A percentile compares a stretch with the other conserved stretches of the same genome.
These are phyloP conservation scores for Cucurbita maxima DNA, from an alignment of 306 rosid genomes.

Conservation along the genomic window DNA sequence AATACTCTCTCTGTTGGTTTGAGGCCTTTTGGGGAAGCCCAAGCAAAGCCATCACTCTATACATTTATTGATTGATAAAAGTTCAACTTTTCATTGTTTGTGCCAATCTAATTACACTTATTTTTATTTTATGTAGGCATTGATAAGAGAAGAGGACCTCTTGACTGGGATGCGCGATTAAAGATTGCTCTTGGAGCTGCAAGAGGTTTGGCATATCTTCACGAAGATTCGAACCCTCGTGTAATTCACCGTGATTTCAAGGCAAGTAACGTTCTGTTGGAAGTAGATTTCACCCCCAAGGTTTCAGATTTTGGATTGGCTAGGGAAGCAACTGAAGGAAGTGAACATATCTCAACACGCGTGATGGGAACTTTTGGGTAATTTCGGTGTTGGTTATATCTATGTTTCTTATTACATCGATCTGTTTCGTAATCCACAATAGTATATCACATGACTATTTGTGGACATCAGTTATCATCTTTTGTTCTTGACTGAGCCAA, in stretches of 20 bases:
- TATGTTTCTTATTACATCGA: background rate
- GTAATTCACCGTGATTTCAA: constrained; percentile 94
- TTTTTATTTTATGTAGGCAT: constrained; percentile 23
- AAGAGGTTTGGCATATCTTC: constrained; percentile 94
- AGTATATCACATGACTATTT: background rate
- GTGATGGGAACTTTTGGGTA: constrained; percentile 99
- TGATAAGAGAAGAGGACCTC: constrained; percentile 59
- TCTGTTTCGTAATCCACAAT: background rate
- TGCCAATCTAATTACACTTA: background rate
- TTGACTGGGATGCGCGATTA: constrained; percentile 85
- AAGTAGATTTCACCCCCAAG: constrained; percentile 86
- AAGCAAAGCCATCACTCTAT: no score
- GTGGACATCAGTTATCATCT: background rate
- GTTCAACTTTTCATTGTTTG: background rate
- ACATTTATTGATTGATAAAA: background rate
- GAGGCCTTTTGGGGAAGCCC: no score
- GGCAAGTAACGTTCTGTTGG: constrained; percentile 81
- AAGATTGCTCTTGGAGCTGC: constrained; percentile 97
- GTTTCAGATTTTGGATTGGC: constrained; percentile 98
- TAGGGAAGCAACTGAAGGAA: constrained; percentile 94
- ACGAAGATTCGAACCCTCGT: constrained; percentile 91
- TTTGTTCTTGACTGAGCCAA: background rate
- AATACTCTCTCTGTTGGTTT: no score
- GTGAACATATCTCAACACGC: constrained; percentile 65
- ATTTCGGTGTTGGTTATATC: background rate